Conservation (phyloP, 2,329 filamentous ascomycete species). For the Diaporthe vaccinii region DNA sequence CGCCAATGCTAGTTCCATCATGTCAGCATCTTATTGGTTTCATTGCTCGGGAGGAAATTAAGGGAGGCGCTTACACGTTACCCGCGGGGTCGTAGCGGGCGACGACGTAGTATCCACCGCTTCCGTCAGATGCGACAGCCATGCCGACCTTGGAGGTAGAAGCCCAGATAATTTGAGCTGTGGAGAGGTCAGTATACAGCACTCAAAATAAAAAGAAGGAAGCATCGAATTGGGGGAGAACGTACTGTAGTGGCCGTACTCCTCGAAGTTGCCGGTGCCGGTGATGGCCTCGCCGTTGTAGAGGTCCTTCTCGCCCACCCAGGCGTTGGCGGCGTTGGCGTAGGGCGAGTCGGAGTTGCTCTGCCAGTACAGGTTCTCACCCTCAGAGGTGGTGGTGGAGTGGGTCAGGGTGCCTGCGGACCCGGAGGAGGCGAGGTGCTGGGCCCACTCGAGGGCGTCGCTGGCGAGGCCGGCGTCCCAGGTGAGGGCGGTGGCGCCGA, state of each 20-base stretch:
- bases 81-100: conserved; percentile 42
- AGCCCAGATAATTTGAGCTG: conserved; percentile 43
- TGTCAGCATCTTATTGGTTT: conserved; percentile 2
- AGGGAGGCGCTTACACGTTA: conserved; percentile 40
- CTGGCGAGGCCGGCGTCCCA: conserved; percentile 41
- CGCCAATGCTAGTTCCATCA: conserved; percentile 32
- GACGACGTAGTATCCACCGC: conserved; percentile 43
- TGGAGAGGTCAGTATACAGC: neutral
- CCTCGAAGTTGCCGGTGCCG: conserved; percentile 38
- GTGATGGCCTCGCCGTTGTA: conserved; percentile 43
- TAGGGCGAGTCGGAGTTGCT: conserved; percentile 32
- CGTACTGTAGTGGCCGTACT: conserved; percentile 44
- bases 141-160: conserved; percentile 42
- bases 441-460: conserved; percentile 42
- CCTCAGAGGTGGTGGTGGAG: conserved; percentile 29
- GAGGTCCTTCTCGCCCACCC: conserved; percentile 41
- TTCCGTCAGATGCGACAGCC: conserved; percentile 39
- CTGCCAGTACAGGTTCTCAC: conserved; percentile 45
- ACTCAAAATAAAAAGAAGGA: no score
- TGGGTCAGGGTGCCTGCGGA: conserved; percentile 37
- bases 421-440: conserved; percentile 38
- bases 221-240: neutral
- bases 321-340: conserved; percentile 38
- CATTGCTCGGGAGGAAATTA: neutral
- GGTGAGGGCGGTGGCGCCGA: conserved; percentile 36